Base-by-base conservation (phyloP, 345 rosid species). In the Erucastrum elatum region DNA sequence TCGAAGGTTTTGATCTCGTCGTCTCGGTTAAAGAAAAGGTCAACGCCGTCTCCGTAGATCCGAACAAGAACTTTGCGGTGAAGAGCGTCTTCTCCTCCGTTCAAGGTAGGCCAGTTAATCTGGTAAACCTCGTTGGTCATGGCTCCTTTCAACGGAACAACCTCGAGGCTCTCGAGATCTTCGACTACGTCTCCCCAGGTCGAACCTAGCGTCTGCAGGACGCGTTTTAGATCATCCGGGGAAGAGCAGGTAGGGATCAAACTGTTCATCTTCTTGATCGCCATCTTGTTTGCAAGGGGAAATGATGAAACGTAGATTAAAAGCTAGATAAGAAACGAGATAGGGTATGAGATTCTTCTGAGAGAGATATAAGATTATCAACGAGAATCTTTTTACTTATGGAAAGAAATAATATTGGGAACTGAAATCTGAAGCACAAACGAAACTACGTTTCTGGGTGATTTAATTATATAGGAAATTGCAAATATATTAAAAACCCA, bases 1-100 rank as follows among this genome's bases (percentile, higher is more conserved):
- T 95, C 99, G 39, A 95, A 95, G 9, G 91, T 95, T 75, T 72
- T 87, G 77, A 95, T 87, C 71, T 93, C 99, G 17, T 90, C 89
- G 25, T 86, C 89, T 84, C 98, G 85, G 34, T 90, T 81, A 77
- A 95, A 95, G 77, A 95, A 95, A 21, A 88, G 77, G 58, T 90
- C 98, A 8, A 93, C 98, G 7, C 99, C 99, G 29, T 89, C 92
- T 0, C 99, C 98, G 15, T 93, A 95, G 78, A 95, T 76, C 80
- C 97, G 84, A 78, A 91, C 84, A 78, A 95, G 68, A 9, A 90
- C 87, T 77, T 86, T 95, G 13, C 90, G 81, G 16, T 64, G 69
- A 68, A 81, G 68, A 74, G 81, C 76, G 16, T 66, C 72, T 37
- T 71, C 69, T 1, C 70, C 71, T 1, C 71, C 87, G 53, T 69